phyloP scores from a whole-genome alignment of 2,329 filamentous ascomycete species.

The Fusarium sp. region DNA sequence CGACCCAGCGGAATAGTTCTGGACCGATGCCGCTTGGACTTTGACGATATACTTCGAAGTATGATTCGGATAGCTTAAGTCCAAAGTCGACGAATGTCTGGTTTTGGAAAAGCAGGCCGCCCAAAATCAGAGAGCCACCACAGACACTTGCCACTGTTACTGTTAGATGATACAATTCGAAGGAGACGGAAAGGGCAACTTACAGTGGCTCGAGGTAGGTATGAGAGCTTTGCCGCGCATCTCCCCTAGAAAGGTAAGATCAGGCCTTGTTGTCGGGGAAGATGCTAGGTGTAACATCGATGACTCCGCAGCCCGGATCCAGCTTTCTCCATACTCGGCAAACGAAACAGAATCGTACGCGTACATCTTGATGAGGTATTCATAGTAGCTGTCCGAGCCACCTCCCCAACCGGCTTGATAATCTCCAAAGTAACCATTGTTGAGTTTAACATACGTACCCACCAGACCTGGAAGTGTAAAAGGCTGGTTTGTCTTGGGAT shows the following conservation, averaged over 20 bases:
- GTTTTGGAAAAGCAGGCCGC: background rate
- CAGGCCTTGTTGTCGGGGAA: conserved; percentile 5
- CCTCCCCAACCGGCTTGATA: conserved; percentile 43
- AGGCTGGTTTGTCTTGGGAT: conserved; percentile 23
- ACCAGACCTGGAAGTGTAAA: conserved; percentile 36
- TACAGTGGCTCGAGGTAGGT: conserved; percentile 9
- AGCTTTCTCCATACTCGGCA: conserved; percentile 6
- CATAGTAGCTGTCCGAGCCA: conserved; percentile 43
- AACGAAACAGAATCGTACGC: conserved; percentile 35
- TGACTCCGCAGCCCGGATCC: conserved; percentile 8
- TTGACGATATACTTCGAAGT: conserved; percentile 38
- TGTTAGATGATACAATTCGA: background rate
- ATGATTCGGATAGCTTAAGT: background rate
- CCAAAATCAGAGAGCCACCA: conserved; percentile 1
- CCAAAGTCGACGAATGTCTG: conserved; percentile 20
- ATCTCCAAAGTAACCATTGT: conserved; percentile 27
- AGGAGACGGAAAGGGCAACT: background rate
- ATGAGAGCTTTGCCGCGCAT: background rate
- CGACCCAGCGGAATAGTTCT: conserved; percentile 42
- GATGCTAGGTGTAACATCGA: conserved; percentile 20
- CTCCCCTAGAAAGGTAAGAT: conserved; percentile 16
- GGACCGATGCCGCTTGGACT: conserved; percentile 35
- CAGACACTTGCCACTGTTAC: conserved; percentile 15
- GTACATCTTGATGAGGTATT: conserved; percentile 47
- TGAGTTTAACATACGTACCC: conserved; percentile 25